Conservation (phyloP, 2,329 filamentous ascomycete species). For the Cercospora zeae-maydis region DNA sequence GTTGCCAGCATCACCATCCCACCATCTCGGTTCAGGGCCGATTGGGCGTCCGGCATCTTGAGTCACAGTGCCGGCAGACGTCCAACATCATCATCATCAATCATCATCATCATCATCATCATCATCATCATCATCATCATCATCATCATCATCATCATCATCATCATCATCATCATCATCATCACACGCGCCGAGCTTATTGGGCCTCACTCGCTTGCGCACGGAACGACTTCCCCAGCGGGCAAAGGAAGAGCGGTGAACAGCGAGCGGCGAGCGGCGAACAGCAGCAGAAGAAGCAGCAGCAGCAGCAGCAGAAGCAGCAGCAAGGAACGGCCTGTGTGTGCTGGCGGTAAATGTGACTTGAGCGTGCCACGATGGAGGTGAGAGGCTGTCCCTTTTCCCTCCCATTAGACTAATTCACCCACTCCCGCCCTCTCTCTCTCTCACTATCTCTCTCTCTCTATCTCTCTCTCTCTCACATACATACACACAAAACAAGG, state of each 20-base stretch:
- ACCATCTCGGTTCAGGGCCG: conserved; percentile 13
- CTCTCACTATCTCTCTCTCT: too few relatives aligned
- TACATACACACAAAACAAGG: too few relatives aligned
- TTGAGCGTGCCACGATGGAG: conserved; percentile 19
- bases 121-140: too few relatives aligned
- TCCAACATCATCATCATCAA: conserved; percentile 19
- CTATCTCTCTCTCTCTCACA: too few relatives aligned
- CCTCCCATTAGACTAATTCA: too few relatives aligned
- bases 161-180: too few relatives aligned
- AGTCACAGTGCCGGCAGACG: conserved; percentile 21
- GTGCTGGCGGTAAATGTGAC: conserved; percentile 18
- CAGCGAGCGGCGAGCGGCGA: conserved; percentile 8
- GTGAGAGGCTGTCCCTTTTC: conserved; percentile 17
- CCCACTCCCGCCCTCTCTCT: too few relatives aligned
- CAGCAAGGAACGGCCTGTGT: conserved; percentile 12
- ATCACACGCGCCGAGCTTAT: too few relatives aligned
- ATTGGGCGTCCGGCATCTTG: conserved; percentile 15
- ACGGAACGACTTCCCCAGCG: conserved; percentile 11
- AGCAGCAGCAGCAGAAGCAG: too few relatives aligned
- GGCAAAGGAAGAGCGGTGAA: conserved; percentile 14
- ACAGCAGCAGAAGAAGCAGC: too few relatives aligned
- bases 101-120: too few relatives aligned
- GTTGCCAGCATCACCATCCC: conserved; percentile 1
- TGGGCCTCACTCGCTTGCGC: conserved; percentile 13
- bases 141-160: too few relatives aligned